Evolutionary conservation across 2,329 filamentous ascomycete genomes (phyloP).

Genomic region (Nigrospora oryzae): DNA sequence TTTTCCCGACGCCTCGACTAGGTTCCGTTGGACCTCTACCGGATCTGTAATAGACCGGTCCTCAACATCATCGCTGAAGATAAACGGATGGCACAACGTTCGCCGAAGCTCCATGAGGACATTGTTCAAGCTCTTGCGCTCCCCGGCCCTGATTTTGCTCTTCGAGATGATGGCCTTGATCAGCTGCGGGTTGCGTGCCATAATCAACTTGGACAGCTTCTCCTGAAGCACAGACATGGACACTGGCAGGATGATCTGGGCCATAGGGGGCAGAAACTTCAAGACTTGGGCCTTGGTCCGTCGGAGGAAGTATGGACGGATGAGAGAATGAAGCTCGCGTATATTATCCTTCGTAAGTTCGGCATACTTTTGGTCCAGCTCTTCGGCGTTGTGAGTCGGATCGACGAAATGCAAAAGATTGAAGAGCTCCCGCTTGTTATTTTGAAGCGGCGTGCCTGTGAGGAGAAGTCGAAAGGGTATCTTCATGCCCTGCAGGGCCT

Average conservation of each 20-base stretch:
- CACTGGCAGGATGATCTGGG: conserved; percentile 91
- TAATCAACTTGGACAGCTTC: conserved; percentile 87
- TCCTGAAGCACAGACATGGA: conserved; percentile 92
- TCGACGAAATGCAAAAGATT: conserved; percentile 96
- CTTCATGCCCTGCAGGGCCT: conserved; percentile 61
- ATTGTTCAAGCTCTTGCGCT: conserved; percentile 80
- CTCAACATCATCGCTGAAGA: conserved; percentile 86
- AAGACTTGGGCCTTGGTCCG: conserved; percentile 87
- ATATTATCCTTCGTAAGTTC: conserved; percentile 80
- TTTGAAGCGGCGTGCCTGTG: conserved; percentile 84
- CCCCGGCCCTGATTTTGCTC: conserved; percentile 55
- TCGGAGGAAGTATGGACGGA: conserved; percentile 61
- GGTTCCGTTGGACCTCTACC: conserved; percentile 61
- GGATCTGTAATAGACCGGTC: conserved; percentile 57
- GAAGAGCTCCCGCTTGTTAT: conserved; percentile 90
- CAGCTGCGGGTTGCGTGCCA: conserved; percentile 81
- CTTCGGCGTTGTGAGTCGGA: conserved; percentile 55
- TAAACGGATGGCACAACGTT: conserved; percentile 90
- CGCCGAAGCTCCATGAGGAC: conserved; percentile 93
- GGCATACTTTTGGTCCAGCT: conserved; percentile 66
- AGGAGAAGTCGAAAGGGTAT: conserved; percentile 79
- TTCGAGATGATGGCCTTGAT: conserved; percentile 79
- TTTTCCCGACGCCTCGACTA: conserved; percentile 88
- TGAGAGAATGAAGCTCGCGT: conserved; percentile 70
- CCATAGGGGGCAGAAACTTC: conserved; percentile 86